Conservation (phyloP, 2,329 filamentous ascomycete genomes). For the Pseudogymnoascus sp. region DNA sequence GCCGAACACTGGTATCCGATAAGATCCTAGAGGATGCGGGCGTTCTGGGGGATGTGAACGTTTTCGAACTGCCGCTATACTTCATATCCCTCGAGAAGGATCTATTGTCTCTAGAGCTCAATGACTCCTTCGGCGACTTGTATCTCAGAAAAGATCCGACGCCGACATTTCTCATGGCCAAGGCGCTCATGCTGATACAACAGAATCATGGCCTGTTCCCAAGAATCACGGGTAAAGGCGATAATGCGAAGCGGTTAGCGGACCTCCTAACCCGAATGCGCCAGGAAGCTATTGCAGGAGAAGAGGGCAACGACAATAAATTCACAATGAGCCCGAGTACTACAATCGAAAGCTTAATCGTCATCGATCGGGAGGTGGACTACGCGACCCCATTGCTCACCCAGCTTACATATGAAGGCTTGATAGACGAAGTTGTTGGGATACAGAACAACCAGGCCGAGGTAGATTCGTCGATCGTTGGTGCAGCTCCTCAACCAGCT, state of each 20-base stretch:
- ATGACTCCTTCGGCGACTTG: constrained; percentile 77
- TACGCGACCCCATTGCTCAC: constrained; percentile 87
- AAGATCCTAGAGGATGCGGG: constrained; percentile 87
- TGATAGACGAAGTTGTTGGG: constrained; percentile 87
- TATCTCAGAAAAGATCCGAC: constrained; percentile 88
- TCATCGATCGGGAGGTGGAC: constrained; percentile 92
- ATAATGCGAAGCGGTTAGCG: constrained; percentile 81
- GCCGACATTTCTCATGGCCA: constrained; percentile 79
- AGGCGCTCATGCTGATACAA: constrained; percentile 90
- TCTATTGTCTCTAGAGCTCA: constrained; percentile 80
- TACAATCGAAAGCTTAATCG: constrained; percentile 80
- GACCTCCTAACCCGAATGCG: constrained; percentile 86
- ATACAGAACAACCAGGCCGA: constrained; percentile 91
- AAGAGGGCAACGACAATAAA: constrained; percentile 49
- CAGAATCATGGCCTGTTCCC: constrained; percentile 89
- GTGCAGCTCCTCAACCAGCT: constrained; percentile 52
- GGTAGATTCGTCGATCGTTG: constrained; percentile 82
- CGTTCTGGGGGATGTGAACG: constrained; percentile 83
- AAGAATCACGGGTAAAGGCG: constrained; percentile 88
- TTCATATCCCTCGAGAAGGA: constrained; percentile 91
- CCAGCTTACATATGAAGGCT: constrained; percentile 90
- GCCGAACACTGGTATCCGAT: constrained; percentile 84
- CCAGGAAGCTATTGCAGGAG: constrained; percentile 75
- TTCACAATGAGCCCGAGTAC: constrained; percentile 75
- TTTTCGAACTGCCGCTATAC: constrained; percentile 76